A percentile compares a stretch with the other conserved stretches of the same genome.
Evolutionary conservation across 306 rosid species (phyloP).

Genomic region (Cyamopsis tetragonoloba): DNA sequence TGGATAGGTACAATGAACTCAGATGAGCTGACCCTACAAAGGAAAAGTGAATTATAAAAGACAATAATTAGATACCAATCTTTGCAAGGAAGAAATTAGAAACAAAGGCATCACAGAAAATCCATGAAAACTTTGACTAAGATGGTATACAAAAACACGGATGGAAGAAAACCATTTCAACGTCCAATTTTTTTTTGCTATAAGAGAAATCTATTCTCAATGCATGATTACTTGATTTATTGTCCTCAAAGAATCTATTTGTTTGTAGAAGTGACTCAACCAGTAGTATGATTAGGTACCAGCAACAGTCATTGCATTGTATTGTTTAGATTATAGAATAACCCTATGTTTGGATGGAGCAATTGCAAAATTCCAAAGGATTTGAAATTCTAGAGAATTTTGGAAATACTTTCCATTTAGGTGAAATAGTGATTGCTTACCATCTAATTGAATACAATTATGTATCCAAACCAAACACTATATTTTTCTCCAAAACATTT

Average conservation of each 20-base stretch:
- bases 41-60: background rate
- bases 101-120: background rate
- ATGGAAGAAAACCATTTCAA: background rate
- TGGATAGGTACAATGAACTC: constrained; percentile 68
- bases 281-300: background rate
- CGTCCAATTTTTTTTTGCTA: background rate
- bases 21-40: constrained; percentile 64
- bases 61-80: constrained; percentile 1
- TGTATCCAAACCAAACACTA: too few relatives aligned
- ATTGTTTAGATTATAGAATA: background rate
- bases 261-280: background rate
- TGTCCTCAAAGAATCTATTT: background rate
- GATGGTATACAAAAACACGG: background rate
- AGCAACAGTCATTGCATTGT: background rate
- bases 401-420: too few relatives aligned
- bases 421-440: too few relatives aligned
- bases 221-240: background rate
- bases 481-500: too few relatives aligned
- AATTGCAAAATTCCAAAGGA: too few relatives aligned
- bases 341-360: too few relatives aligned
- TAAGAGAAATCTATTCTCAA: background rate
- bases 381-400: too few relatives aligned
- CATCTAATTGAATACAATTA: too few relatives aligned
- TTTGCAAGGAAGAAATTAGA: background rate
- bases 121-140: constrained; percentile 4